Evolutionary conservation across 2,329 filamentous ascomycete species (phyloP), one percentile per base, ranked within the genome.

Genomic region (Cercospora canescens): DNA sequence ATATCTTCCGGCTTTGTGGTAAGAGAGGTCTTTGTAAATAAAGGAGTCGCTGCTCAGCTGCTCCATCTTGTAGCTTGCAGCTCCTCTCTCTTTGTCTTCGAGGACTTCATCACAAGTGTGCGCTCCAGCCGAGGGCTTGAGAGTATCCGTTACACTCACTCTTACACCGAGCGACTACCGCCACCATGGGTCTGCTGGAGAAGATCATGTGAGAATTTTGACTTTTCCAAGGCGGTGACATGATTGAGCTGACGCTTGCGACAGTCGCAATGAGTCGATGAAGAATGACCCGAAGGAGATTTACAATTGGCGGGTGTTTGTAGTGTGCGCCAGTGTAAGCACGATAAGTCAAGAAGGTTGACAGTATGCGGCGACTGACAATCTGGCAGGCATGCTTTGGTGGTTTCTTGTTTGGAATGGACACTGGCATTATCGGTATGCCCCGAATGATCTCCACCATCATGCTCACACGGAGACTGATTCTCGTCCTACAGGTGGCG

Each of bases 231-330:
- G 28, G 7, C 16, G 11, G 18, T 34, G 34, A 35, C 28, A 4
- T 16, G 32, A 28, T 18, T 24, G 32, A 24, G 48, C 32, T 39
- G 24, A 62, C 21, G 9, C 8, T 9, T 16, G 11, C 7, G 7
- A 56, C 28, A 62, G 60, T 56, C 86, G 86, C 78, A 91, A 91
- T 81, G 88, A 92, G 76, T 87, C 90, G 52, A 91, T 92, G 86
- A 88, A 85, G 74, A 78, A 80, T 37, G 89, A 91, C 74, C 89
- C 89, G 18, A 81, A 84, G 21, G 85, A 90, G 75, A 88, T 91
- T 66, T 91, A 91, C 78, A 88, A 88, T 73, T 91, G 88, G 88
- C 85, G 88, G 63, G 87, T 89, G 30, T 87, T 89, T 69, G 57
- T 87, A 83, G 74, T 88, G 87, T 70, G 70, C 64, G 64, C 65